Base-by-base conservation (phyloP, 2,329 filamentous ascomycete genomes). In the Bimuria novae-zelandiae region DNA sequence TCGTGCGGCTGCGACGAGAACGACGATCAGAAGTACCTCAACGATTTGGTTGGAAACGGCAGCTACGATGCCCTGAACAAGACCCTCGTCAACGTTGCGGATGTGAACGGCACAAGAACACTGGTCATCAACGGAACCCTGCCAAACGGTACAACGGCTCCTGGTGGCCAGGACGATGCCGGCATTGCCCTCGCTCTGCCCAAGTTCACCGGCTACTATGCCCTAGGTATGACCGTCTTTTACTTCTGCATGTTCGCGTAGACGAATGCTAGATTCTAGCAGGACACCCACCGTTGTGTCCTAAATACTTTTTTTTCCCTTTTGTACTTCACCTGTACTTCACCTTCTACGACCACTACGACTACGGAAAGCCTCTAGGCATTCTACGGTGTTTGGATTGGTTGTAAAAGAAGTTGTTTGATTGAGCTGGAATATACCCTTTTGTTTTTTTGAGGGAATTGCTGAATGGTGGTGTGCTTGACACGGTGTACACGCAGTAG, bases 51-150 rank as follows among this genome's bases (percentile, higher is more conserved):
- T 37, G 72, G 72, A 4, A 78, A 80, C 29, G 79, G 78, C 30
- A 84, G 79, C 57, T 86, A 86, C 60, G 67, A 68, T 3, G 74
- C 68, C 2, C 76, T 89, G 47, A 87, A 91, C 75, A 79, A 84
- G 62, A 79, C 78, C 0, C 61, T 90, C 1, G 80, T 90, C 51
- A 81, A 78, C 11, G 81, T 92, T 1, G 83, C 81, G 2, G 74
- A 79, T 48, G 80, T 88, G 55, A 86, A 89, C 51, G 84, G 84
- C 44, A 87, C 81, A 1, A 67, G 68, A 3, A 87, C 83, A 1
- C 81, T 94, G 32, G 77, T 89, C 25, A 76, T 93, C 68, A 91
- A 92, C 69, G 90, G 90, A n/a, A 89, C 87, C 0, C 76, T 93
- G 3, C 83, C 86, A 25, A 88, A 89, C 60, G 78, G 73, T 2